Conservation (phyloP, 306 rosid genomes). For the Crotalaria pallida region DNA sequence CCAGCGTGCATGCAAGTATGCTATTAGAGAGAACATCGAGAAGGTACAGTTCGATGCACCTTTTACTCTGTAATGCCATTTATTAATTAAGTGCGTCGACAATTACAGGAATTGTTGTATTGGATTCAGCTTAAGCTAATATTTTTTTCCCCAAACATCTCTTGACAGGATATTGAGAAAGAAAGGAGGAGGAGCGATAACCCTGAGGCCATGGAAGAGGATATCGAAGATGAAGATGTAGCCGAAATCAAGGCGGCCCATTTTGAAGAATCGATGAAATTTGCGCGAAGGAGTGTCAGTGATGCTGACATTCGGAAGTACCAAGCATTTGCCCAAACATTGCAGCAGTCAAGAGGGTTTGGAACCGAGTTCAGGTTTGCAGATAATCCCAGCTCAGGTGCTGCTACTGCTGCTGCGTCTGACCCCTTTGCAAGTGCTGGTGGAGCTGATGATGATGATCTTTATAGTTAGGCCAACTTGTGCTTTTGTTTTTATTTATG, state of each 20-base stretch:
- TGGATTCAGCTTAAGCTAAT: neutral
- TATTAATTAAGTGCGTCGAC: conserved; percentile 17
- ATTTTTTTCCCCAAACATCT: neutral
- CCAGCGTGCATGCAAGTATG: conserved; percentile 97
- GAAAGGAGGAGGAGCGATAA: conserved; percentile 55
- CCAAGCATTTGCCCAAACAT: neutral
- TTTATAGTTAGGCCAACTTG: neutral
- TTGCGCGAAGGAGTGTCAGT: neutral
- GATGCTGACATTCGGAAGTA: neutral
- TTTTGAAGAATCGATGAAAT: neutral
- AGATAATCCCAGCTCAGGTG: neutral
- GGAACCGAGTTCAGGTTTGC: neutral
- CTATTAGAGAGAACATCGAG: conserved; percentile 94
- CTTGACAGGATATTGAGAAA: conserved; percentile 75
- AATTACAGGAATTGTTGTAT: neutral
- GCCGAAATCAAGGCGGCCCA: neutral
- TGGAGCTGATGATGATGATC: neutral
- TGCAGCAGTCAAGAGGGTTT: neutral
- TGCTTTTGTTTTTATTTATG: neutral
- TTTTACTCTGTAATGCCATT: neutral
- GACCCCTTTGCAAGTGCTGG: neutral
- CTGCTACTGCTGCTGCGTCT: neutral
- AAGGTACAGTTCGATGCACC: conserved; percentile 47
- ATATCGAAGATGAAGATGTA: neutral
- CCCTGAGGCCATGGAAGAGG: neutral